phyloP scores from a whole-genome alignment of 1,284 basidiomycete species.

The Rhodotorula sp. region DNA sequence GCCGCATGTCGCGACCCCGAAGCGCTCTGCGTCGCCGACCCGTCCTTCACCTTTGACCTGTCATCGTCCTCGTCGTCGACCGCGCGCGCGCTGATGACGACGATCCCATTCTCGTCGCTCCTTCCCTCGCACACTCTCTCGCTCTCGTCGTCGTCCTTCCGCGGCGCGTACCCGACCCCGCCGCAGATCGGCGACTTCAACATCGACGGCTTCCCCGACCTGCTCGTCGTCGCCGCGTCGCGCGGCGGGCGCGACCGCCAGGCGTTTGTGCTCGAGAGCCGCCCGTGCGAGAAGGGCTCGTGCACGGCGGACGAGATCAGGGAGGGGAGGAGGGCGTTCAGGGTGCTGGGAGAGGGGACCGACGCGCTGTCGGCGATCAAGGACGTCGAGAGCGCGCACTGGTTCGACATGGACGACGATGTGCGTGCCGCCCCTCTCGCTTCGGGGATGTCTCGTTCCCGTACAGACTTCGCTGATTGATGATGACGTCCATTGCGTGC shows the following conservation, averaged over 20 bases:
- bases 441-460: not conserved
- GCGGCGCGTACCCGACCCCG: slow-evolving; percentile 66
- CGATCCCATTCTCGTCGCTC: slow-evolving; percentile 66
- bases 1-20: slow-evolving; percentile 71
- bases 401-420: slow-evolving; percentile 94
- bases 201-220: slow-evolving; percentile 91
- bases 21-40: slow-evolving; percentile 78
- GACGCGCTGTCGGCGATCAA: slow-evolving; percentile 66
- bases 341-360: slow-evolving; percentile 62
- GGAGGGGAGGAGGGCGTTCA: slow-evolving; percentile 64
- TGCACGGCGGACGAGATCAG: slow-evolving; percentile 37
- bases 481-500: not conserved
- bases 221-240: slow-evolving; percentile 63
- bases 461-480: not conserved
- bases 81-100: slow-evolving; percentile 63
- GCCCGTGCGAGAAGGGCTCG: slow-evolving; percentile 62
- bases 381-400: slow-evolving; percentile 77
- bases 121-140: slow-evolving; percentile 61
- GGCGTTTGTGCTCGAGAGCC: slow-evolving; percentile 69
- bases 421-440: slow-evolving; percentile 56
- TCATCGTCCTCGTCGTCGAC: slow-evolving; percentile 56
- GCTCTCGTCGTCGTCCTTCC: slow-evolving; percentile 62
- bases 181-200: slow-evolving; percentile 87
- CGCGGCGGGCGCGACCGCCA: slow-evolving; percentile 34
- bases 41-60: slow-evolving; percentile 76